Evolutionary conservation across 768 basidiomycete species (phyloP).

Genomic region (Rhizopogon vesiculosus): DNA sequence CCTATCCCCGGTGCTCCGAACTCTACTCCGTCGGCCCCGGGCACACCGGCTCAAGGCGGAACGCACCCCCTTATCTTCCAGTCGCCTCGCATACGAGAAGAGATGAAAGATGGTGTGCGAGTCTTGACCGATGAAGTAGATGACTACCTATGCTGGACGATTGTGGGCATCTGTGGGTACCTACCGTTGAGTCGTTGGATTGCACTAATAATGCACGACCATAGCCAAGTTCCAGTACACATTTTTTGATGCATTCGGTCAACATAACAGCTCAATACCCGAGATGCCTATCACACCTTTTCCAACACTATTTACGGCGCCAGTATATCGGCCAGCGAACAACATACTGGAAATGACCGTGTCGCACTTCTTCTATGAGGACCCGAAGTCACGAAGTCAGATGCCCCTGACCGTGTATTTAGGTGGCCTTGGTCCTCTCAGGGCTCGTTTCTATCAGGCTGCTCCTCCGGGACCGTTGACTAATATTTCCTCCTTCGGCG

Average conservation of each 20-base stretch:
- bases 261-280: slow-evolving; percentile 65
- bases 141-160: slow-evolving; percentile 94
- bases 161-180: slow-evolving; percentile 86
- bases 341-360: slow-evolving; percentile 82
- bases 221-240: slow-evolving; percentile 91
- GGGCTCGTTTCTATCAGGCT: slow-evolving; percentile 72
- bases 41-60: slow-evolving; percentile 69
- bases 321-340: slow-evolving; percentile 62
- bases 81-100: slow-evolving; percentile 75
- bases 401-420: slow-evolving; percentile 86
- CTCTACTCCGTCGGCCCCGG: slow-evolving; percentile 66
- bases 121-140: slow-evolving; percentile 86
- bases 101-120: slow-evolving; percentile 72
- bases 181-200: slow-evolving; percentile 4
- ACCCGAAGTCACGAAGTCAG: slow-evolving; percentile 58
- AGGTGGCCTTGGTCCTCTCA: slow-evolving; percentile 83
- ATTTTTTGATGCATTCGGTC: slow-evolving; percentile 86
- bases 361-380: slow-evolving; percentile 83
- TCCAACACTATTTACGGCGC: slow-evolving; percentile 80
- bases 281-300: slow-evolving; percentile 84
- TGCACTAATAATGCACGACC: slow-evolving; percentile 15
- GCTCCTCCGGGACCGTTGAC: slow-evolving; percentile 66
- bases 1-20: slow-evolving; percentile 77
- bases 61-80: slow-evolving; percentile 80
- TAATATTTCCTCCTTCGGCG: slow-evolving; percentile 55